Percentiles rank a stretch among this genome's conserved stretches.
Evolutionary conservation across 2,329 filamentous ascomycete genomes (phyloP).

Genomic region (Talaromyces verruculosus): DNA sequence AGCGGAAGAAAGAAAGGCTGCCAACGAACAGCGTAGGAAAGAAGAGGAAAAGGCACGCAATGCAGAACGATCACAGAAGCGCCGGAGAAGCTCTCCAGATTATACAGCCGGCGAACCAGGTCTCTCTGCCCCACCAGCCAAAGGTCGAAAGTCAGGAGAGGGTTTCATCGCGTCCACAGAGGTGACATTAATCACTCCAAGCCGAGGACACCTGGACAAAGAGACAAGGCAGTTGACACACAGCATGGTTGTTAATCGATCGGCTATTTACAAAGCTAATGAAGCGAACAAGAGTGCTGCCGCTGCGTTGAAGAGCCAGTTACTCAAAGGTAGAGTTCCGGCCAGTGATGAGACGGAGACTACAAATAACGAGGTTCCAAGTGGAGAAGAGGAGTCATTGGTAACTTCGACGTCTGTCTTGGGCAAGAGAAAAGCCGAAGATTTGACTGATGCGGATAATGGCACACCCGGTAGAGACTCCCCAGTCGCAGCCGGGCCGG

Average conservation of each 20-base stretch:
- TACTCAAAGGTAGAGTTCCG: constrained; percentile 54
- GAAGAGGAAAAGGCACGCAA: constrained; percentile 62
- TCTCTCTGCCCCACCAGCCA: constrained; percentile 24
- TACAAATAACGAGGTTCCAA: constrained; percentile 26
- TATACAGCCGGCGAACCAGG: constrained; percentile 43
- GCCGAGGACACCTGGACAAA: constrained; percentile 54
- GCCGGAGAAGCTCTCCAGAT: constrained; percentile 47
- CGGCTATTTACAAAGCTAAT: constrained; percentile 65
- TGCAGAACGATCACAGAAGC: constrained; percentile 44
- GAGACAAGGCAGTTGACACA: constrained; percentile 69
- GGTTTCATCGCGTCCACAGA: constrained; percentile 44
- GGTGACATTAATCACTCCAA: constrained; percentile 60
- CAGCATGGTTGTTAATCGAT: constrained; percentile 80
- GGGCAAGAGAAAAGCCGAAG: constrained; percentile 67
- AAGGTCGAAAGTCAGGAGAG: constrained; percentile 29
- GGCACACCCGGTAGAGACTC: constrained; percentile 53
- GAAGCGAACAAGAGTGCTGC: constrained; percentile 92
- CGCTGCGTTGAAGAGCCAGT: constrained; percentile 77
- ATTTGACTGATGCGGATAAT: constrained; percentile 56
- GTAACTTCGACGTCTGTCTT: constrained; percentile 37
- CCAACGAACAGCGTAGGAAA: constrained; percentile 74
- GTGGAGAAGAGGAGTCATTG: constrained; percentile 28
- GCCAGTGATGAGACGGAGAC: constrained; percentile 27
- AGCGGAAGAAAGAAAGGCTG: constrained; percentile 78
- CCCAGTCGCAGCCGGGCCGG: constrained; percentile 50